phyloP scores from a whole-genome alignment of 345 rosid genomes.

The Bruguiera gymnorhiza region DNA sequence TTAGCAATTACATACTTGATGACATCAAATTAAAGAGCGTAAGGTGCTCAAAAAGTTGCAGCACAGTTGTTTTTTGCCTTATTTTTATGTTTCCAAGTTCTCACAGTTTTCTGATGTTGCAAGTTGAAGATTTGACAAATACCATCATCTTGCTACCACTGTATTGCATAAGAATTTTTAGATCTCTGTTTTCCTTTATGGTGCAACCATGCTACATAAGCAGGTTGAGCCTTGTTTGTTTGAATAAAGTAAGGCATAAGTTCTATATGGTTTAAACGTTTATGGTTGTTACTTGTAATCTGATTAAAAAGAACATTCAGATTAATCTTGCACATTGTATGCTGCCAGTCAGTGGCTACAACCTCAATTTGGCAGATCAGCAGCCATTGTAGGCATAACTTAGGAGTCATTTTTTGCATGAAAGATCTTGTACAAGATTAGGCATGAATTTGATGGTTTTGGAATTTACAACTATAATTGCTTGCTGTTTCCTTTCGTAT shows the following conservation, averaged over 20 bases:
- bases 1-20: background rate
- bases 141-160: background rate
- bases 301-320: background rate
- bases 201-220: background rate
- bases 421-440: slow-evolving; percentile 2
- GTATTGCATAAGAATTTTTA: background rate
- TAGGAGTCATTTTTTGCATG: background rate
- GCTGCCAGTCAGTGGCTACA: background rate
- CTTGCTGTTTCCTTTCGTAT: background rate
- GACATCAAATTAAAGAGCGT: background rate
- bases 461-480: background rate
- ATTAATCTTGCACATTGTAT: background rate
- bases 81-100: background rate
- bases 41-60: background rate
- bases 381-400: background rate
- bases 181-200: background rate
- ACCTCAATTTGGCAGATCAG: background rate
- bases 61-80: background rate
- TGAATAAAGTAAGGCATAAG: slow-evolving; percentile 4
- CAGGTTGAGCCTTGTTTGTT: background rate
- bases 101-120: background rate
- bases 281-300: background rate
- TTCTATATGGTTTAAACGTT: background rate
- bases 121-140: background rate
- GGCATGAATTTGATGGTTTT: background rate